Evolutionary conservation across 2,329 filamentous ascomycete species (phyloP).

Genomic region (Hansfordia pulvinata): DNA sequence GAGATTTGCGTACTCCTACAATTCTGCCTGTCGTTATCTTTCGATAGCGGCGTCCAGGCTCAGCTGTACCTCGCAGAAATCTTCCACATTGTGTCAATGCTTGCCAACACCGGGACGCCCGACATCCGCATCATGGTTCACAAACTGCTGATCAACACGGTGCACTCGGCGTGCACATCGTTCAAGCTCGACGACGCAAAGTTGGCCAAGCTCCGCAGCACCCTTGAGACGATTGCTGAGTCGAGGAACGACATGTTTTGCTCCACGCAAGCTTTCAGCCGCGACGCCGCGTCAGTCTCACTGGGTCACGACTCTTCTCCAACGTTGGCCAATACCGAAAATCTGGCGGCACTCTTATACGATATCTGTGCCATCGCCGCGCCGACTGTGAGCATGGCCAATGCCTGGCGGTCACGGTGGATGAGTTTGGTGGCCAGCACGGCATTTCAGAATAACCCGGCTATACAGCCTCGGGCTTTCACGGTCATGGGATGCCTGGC

Average conservation of each 20-base stretch:
- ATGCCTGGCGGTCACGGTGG: constrained; percentile 58
- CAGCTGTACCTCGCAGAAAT: constrained; percentile 56
- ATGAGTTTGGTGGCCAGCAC: constrained; percentile 63
- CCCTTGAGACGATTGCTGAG: constrained; percentile 46
- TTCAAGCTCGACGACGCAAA: constrained; percentile 48
- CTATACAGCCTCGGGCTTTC: constrained; percentile 56
- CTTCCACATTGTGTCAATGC: constrained; percentile 59
- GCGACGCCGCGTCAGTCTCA: constrained; percentile 40
- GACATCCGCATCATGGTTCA: constrained; percentile 47
- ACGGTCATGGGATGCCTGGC: constrained; percentile 59
- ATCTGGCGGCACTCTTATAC: constrained; percentile 45
- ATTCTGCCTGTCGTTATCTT: constrained; percentile 53
- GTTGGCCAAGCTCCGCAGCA: constrained; percentile 38
- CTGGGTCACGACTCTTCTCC: constrained; percentile 38
- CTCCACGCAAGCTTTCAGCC: constrained; percentile 25
- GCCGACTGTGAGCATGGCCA: constrained; percentile 49
- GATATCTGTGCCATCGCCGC: constrained; percentile 52
- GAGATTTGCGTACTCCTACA: constrained; percentile 55
- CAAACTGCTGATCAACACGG: constrained; percentile 49
- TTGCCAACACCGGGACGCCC: constrained; percentile 48
- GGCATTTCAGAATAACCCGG: constrained; percentile 60
- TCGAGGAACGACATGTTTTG: constrained; percentile 44
- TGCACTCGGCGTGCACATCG: constrained; percentile 54
- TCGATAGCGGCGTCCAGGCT: constrained; percentile 53
- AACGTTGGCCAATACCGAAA: constrained; percentile 43